phyloP scores from a whole-genome alignment of 306 rosid genomes.

The Medicago ruthenica region DNA sequence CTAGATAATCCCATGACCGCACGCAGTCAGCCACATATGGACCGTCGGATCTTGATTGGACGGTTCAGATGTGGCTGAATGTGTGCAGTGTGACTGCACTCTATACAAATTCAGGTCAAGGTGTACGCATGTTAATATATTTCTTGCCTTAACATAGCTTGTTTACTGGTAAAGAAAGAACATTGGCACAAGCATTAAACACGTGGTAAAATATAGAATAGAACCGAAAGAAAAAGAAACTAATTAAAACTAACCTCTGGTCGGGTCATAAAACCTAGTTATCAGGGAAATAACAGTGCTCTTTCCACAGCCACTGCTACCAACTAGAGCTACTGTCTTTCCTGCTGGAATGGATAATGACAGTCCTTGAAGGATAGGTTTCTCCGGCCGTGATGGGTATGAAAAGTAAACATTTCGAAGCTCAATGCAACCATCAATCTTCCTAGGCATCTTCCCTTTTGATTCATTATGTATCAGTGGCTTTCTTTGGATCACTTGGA shows the following conservation, averaged over 20 bases:
- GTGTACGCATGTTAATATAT: neutral
- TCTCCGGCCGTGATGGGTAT: conserved; percentile 81
- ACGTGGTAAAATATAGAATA: conserved; percentile 14
- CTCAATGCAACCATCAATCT: conserved; percentile 63
- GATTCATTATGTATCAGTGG: conserved; percentile 59
- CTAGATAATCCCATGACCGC: neutral
- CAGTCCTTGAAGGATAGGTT: conserved; percentile 67
- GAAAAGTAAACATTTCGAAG: conserved; percentile 64
- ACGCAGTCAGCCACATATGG: too few species aligned
- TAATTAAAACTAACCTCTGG: conserved; percentile 50
- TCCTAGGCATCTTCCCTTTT: conserved; percentile 48
- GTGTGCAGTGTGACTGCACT: too few species aligned
- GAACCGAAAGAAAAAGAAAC: conserved; percentile 4
- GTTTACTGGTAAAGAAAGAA: neutral
- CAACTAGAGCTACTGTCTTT: conserved; percentile 79
- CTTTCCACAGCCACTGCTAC: conserved; percentile 96
- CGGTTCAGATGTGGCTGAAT: too few species aligned
- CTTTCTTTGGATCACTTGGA: conserved; percentile 77
- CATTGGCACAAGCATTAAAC: neutral
- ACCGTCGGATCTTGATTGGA: too few species aligned
- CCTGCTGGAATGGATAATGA: conserved; percentile 81
- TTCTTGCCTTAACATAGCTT: neutral
- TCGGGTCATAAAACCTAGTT: conserved; percentile 79
- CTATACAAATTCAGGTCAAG: neutral
- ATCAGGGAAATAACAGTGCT: conserved; percentile 85